Evolutionary conservation across 129 eudicot genomes (phyloP), one percentile per base, ranked within the genome.

Genomic region (Calendula officinalis): DNA sequence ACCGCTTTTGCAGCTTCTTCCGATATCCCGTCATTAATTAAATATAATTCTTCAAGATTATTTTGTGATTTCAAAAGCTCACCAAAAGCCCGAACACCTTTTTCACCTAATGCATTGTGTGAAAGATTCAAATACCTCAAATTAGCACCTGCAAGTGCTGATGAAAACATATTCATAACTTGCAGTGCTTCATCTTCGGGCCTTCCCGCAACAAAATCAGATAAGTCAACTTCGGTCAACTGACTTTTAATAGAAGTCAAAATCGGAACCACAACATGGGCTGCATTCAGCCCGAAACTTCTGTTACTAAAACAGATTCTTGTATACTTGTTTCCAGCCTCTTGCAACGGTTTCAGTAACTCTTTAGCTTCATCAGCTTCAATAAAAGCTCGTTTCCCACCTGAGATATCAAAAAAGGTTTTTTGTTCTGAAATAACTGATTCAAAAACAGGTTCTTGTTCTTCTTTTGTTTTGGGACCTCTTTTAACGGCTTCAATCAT

Each of bases 1-100:
- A 85, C 80, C 1, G 85, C 88, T 48, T 49, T 51, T 5, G 92
- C 88, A 51, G 92, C 92, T 75, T 82, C 88, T 56, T 78, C 88
- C 9, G 92, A 82, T 46, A 85, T 82, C 16, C 92, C 92, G 27
- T 76, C 76, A 68, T 85, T 85, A 60, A 78, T 75, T 60, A 85
- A 44, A 70, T 78, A 82, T 50, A 85, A 72, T 67, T 85, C 88
- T 69, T 85, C 92, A 71, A 85, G 77, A 54, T 73, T 76, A 30
- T 37, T 46, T 68, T 85, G 92, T 33, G 88, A 81, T 37, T 56
- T 76, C 36, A 85, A 70, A 64, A 85, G 88, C 10, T 71, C 49
- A 34, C 37, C 75, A 69, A 85, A 82, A 37, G 88, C 88, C 67
- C 88, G 57, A 2, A 85, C 64, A 12, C 92, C 85, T 67, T 85